Evolutionary conservation across 1,284 basidiomycete genomes (phyloP).

Genomic region (Ustilago sp.): DNA sequence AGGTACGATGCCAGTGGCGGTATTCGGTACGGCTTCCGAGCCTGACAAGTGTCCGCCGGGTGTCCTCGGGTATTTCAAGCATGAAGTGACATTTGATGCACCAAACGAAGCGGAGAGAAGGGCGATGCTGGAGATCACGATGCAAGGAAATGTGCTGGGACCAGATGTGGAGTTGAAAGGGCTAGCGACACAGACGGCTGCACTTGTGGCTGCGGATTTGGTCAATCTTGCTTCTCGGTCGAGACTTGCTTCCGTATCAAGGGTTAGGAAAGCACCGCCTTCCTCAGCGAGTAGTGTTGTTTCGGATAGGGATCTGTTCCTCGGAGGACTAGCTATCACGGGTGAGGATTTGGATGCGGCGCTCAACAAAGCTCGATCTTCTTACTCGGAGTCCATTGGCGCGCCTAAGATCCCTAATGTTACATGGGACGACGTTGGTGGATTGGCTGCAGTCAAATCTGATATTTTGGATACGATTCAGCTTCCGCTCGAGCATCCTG

Average conservation of each 20-base stretch:
- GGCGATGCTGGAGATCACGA: slow-evolving; percentile 75
- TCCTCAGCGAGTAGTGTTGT: slow-evolving; percentile 6
- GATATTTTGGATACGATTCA: slow-evolving; percentile 98
- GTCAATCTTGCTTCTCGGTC: slow-evolving; percentile 79
- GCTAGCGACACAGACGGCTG: slow-evolving; percentile 90
- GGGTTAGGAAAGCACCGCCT: slow-evolving; percentile 70
- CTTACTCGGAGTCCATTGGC: slow-evolving; percentile 92
- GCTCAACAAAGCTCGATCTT: slow-evolving; percentile 79
- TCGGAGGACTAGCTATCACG: slow-evolving; percentile 76
- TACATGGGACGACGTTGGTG: slow-evolving; percentile 97
- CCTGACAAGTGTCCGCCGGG: slow-evolving; percentile 77
- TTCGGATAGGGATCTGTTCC: slow-evolving; percentile 45
- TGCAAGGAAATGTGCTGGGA: slow-evolving; percentile 74
- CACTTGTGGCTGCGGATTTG: slow-evolving; percentile 87
- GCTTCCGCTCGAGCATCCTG: slow-evolving; percentile 91
- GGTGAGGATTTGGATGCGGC: slow-evolving; percentile 80
- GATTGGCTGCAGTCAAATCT: slow-evolving; percentile 85
- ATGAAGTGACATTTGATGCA: slow-evolving; percentile 81
- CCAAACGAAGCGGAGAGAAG: slow-evolving; percentile 82
- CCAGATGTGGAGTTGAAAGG: slow-evolving; percentile 81
- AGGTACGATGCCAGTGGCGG: slow-evolving; percentile 43
- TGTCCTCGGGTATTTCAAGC: slow-evolving; percentile 85
- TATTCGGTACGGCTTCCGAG: slow-evolving; percentile 80
- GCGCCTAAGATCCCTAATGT: slow-evolving; percentile 97
- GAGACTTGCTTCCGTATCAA: slow-evolving; percentile 75